Evolutionary conservation across 768 basidiomycete species (phyloP).

Genomic region (Gloeopeniophorella convolvens): DNA sequence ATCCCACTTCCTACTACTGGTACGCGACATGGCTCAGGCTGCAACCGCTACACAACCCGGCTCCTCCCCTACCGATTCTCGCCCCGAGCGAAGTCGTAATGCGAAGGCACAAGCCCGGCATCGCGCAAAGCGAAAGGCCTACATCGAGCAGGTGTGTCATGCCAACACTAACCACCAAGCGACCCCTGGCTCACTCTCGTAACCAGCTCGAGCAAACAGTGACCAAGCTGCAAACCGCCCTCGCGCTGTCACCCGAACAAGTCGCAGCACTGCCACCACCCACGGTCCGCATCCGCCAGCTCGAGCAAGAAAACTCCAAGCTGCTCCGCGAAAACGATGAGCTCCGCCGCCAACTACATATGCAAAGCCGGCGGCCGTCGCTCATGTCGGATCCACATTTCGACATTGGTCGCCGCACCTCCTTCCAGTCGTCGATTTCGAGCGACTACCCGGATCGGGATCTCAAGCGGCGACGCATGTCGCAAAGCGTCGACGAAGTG

Average conservation of each 20-base stretch:
- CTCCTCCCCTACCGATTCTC: not conserved
- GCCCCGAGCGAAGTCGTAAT: constrained; percentile 78
- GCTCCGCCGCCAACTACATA: constrained; percentile 54
- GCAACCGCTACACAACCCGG: not conserved
- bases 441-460: constrained; percentile 23
- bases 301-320: constrained; percentile 72
- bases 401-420: constrained; percentile 17
- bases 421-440: constrained; percentile 19
- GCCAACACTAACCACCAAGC: not conserved
- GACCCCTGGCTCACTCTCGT: not conserved
- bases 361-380: constrained; percentile 18
- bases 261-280: constrained; percentile 68
- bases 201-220: constrained; percentile 77
- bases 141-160: constrained; percentile 72
- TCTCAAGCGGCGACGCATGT: constrained; percentile 26
- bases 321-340: constrained; percentile 71
- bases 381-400: constrained; percentile 21
- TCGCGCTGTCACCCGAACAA: constrained; percentile 69
- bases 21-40: constrained; percentile 8
- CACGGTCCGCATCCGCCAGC: constrained; percentile 68
- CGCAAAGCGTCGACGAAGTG: constrained; percentile 24
- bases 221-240: constrained; percentile 71
- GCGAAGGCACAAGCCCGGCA: constrained; percentile 85
- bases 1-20: not conserved
- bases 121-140: constrained; percentile 88